A percentile compares a stretch with the other conserved stretches of the same genome.
Conservation (phyloP, 805 yeast species). For the Candida odintsovae region DNA sequence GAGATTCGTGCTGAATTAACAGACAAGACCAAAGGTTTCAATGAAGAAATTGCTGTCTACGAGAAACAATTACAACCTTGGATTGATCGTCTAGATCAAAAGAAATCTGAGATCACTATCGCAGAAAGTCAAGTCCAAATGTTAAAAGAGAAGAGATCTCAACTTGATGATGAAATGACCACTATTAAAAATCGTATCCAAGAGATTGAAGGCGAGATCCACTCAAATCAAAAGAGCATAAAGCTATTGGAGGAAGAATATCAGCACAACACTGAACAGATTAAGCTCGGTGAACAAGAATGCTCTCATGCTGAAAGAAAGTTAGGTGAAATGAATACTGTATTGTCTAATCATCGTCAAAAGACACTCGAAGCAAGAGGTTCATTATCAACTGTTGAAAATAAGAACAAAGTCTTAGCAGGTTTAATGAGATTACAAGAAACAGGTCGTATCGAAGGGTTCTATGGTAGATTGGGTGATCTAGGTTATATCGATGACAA, state of each 20-base stretch:
- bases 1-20: slow-evolving; percentile 61
- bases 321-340: slow-evolving; percentile 48
- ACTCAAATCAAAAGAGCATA: slow-evolving; percentile 42
- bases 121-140: slow-evolving; percentile 61
- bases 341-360: slow-evolving; percentile 50
- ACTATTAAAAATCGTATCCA: slow-evolving; percentile 39
- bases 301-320: slow-evolving; percentile 42
- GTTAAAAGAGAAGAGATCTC: slow-evolving; percentile 39
- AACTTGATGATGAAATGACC: slow-evolving; percentile 39
- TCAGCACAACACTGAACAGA: slow-evolving; percentile 45
- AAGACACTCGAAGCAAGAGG: slow-evolving; percentile 61
- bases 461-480: slow-evolving; percentile 88
- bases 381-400: slow-evolving; percentile 50
- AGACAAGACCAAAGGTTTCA: slow-evolving; percentile 64
- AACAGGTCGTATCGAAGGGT: slow-evolving; percentile 80
- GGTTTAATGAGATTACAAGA: slow-evolving; percentile 65
- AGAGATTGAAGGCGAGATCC: slow-evolving; percentile 41
- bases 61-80: slow-evolving; percentile 79
- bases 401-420: slow-evolving; percentile 66
- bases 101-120: slow-evolving; percentile 60
- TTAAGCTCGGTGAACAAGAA: slow-evolving; percentile 52
- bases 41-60: slow-evolving; percentile 55
- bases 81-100: slow-evolving; percentile 59
- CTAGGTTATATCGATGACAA: slow-evolving; percentile 84
- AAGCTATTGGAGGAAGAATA: slow-evolving; percentile 42